phyloP scores from a whole-genome alignment of 257 asterid species.

The Eucommia ulmoides region DNA sequence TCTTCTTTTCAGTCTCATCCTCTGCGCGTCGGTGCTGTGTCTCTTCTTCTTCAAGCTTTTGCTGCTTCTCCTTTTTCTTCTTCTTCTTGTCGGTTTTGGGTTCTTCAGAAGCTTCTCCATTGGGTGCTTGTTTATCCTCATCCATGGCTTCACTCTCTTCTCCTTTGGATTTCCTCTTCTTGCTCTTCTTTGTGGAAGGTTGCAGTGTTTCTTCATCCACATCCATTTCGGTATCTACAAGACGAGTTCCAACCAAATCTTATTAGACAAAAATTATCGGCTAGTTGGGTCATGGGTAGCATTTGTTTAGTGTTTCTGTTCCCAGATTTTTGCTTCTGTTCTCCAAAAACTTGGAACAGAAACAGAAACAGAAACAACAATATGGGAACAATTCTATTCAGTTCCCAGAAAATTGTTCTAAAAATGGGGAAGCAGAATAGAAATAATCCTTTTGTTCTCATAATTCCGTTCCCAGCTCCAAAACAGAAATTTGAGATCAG shows the following conservation, averaged over 20 bases:
- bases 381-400: background rate
- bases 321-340: too few relatives aligned
- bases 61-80: slow-evolving; percentile 62
- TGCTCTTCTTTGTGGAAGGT: slow-evolving; percentile 30
- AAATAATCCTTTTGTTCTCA: too few relatives aligned
- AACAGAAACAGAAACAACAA: background rate
- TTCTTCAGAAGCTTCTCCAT: slow-evolving; percentile 43
- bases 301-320: too few relatives aligned
- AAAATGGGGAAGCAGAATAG: background rate
- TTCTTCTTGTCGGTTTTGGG: slow-evolving; percentile 71
- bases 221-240: slow-evolving; percentile 23
- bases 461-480: background rate
- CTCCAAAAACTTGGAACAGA: background rate
- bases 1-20: slow-evolving; percentile 53
- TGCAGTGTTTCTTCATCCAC: slow-evolving; percentile 14
- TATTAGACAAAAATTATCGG: background rate
- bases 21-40: slow-evolving; percentile 12
- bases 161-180: slow-evolving; percentile 32
- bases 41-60: slow-evolving; percentile 21
- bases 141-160: slow-evolving; percentile 21
- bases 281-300: too few relatives aligned
- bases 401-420: background rate
- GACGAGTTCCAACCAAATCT: background rate
- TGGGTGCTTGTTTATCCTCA: slow-evolving; percentile 31
- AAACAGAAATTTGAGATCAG: background rate